Base-by-base conservation (phyloP, 2,329 filamentous ascomycete species). In the Colletotrichum musicola region DNA sequence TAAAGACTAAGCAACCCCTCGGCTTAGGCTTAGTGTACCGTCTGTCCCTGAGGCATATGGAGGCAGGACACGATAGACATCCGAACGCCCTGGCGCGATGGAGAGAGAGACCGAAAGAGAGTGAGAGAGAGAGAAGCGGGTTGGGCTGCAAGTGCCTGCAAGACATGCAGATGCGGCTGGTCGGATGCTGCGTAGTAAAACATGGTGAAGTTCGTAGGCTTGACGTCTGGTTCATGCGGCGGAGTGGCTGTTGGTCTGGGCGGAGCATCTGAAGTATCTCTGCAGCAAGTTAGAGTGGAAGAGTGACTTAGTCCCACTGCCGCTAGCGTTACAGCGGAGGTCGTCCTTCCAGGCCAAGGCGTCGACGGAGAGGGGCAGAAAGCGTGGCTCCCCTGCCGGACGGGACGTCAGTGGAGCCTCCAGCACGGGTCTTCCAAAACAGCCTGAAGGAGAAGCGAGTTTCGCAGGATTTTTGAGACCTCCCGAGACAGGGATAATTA, bases 381-480 rank as follows among this genome's bases (percentile, higher is more conserved):
- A 62, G 67, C 54, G 57, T 49, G 57, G 50, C 50, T 53, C 30
- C 58, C 51, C 22, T 54, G 51, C 35, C 40, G 25, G 38, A 44
- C 22, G 38, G 67, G 38, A 58, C 55, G 49, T 64, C 54, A 53
- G 53, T 35, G 65, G 62, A 61, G 55, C 51, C 51, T 51, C 47
- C 55, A 54, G 65, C 61, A 71, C 70, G 62, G 66, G 50, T 68
- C 62, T 71, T 69, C 69, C 77, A 74, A 79, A 80, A 79, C 78
- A 75, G 71, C 70, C 70, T 79, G 78, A 77, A 75, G 75, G 71
- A 71, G 65, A 80, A 81, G 78, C 78, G 79, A 80, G 79, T 81
- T 81, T 81, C 79, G 77, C 71, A 72, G 61, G 53, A 65, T 68
- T 72, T 72, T 61, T 72, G 73, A 72, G 71, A 72, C 68, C 64